Evolutionary conservation across 352 stramenopile species (phyloP), one percentile per base, ranked within the genome.

Genomic region (Phytophthora uliginosa): DNA sequence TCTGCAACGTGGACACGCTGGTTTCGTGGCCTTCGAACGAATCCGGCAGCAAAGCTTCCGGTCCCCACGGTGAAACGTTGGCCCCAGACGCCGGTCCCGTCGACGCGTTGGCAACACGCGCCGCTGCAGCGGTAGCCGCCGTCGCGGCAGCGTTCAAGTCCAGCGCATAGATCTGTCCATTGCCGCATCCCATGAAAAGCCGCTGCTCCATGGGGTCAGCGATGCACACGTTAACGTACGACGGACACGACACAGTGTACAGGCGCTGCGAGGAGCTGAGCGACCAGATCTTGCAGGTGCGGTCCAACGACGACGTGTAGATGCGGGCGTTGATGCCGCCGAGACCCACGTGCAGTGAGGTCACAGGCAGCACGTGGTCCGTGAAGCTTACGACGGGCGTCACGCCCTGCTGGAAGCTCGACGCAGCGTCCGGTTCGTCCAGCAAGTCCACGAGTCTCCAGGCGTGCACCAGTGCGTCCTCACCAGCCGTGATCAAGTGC

Each of bases 381-480:
- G 85, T 95, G 71, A 86, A 95, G 51, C 83, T 91, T 45, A 90
- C 74, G 13, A 92, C 51, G 0, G 85, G 85, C 4, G 78, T 83
- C 10, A 90, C 67, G 0, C 85, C 83, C 26, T 86, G 78, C 56
- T 88, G 77, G 63, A 91, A 91, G 57, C 78, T 87, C 34, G 81
- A 73, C 15, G 77, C 85, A 36, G 82, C 76, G 36, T 90, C 84
- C 4, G 79, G 81, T 61, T 86, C 81, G 54, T 93, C 87, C 42
- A 94, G 68, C 52, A 93, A 74, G 69, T 94, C 85, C 65, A 90
- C 69, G 18, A 94, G 77, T 53, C 84, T 78, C 90, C 90, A 97
- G 8, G 85, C 88, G 61, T 94, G 87, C 50, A 96, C 85, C 54
- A 97, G 73, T 17, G 90, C 90, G 59, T 97, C 90, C 45, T 96